Base-by-base conservation (phyloP, 495 filamentous ascomycete species). In the Aspergillus ellipticus region DNA sequence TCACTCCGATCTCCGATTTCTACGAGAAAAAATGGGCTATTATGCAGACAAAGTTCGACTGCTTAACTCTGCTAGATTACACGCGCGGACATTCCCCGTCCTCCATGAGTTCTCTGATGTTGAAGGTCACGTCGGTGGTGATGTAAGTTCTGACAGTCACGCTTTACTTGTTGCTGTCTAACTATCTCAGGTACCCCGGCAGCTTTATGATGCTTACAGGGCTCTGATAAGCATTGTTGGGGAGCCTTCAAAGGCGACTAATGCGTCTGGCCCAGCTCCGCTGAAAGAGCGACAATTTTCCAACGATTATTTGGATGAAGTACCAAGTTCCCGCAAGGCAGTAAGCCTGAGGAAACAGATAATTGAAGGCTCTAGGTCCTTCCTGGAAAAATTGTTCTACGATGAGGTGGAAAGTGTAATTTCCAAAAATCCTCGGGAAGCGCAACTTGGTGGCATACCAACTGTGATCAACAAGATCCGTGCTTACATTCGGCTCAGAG, bases 401-500 rank as follows among this genome's bases (percentile, higher is more conserved):
- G 72, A 77, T 42, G 82, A 90, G 54, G 75, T 96, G 37, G 87
- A 96, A 59, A 73, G 66, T n/a, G 69, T 85, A 19, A 87, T 97
- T 53, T 72, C 81, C 26, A 93, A 88, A 65, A 88, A 93, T 64
- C 91, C 92, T 4, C 81, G 85, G 47, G 91, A 96, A 66, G 95
- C 94, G 9, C 90, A 89, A 63, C 74, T 96, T 51, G 94, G 94
- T 31, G 94, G 94, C 55, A 83, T 90, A 33, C 94, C 94, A 0
- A 89, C 89, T 43, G 83, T 88, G 2, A 76, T 90, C 57, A 94
- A 91, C 76, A 95, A 94, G 73, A 85, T 97, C 65, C 88, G 90
- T 55, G 94, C 90, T 1, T 99, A 91, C 64, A 87, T 97, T 66
- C 84, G 89, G 48, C 79, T 96, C 54, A 83, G 86, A 46, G 77